Percentiles rank a stretch among this genome's conserved stretches.
Evolutionary conservation across 768 basidiomycete genomes (phyloP).

Genomic region (Psilocybe subaeruginosa): DNA sequence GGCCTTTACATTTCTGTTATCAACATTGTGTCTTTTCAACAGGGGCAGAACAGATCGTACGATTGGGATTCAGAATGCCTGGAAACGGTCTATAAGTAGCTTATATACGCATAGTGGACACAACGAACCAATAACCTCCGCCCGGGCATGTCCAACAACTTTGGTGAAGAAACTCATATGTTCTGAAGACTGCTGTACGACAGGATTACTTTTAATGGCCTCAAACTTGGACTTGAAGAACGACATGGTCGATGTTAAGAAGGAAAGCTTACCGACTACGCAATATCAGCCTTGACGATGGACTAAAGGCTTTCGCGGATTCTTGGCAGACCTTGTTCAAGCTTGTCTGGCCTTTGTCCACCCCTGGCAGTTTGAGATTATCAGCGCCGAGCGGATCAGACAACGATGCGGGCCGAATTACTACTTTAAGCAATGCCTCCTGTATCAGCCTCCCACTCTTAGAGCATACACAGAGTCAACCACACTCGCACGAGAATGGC

Average conservation of each 20-base stretch:
- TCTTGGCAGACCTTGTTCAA: neutral
- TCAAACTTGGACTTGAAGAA: slow-evolving; percentile 39
- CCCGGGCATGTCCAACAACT: slow-evolving; percentile 42
- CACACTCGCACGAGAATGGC: no score
- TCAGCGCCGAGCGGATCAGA: neutral
- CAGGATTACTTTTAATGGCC: slow-evolving; percentile 18
- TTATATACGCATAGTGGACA: neutral
- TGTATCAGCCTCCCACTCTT: neutral
- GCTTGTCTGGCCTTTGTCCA: neutral
- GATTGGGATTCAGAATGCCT: slow-evolving; percentile 51
- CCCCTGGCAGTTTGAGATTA: neutral
- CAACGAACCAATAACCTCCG: slow-evolving; percentile 40
- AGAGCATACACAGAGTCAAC: no score
- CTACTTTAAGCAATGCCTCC: neutral
- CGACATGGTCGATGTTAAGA: slow-evolving; percentile 33
- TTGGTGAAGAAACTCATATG: slow-evolving; percentile 39
- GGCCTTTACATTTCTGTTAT: slow-evolving; percentile 35
- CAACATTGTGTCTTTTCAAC: neutral
- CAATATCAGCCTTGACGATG: neutral
- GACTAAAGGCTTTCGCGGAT: neutral
- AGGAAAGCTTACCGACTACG: slow-evolving; percentile 5
- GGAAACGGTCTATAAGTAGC: neutral
- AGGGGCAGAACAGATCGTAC: slow-evolving; percentile 24
- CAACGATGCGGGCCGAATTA: neutral
- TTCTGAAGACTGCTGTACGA: slow-evolving; percentile 15